Evolutionary conservation across 805 yeast genomes (phyloP).

Genomic region (Metschnikowia lunata): DNA sequence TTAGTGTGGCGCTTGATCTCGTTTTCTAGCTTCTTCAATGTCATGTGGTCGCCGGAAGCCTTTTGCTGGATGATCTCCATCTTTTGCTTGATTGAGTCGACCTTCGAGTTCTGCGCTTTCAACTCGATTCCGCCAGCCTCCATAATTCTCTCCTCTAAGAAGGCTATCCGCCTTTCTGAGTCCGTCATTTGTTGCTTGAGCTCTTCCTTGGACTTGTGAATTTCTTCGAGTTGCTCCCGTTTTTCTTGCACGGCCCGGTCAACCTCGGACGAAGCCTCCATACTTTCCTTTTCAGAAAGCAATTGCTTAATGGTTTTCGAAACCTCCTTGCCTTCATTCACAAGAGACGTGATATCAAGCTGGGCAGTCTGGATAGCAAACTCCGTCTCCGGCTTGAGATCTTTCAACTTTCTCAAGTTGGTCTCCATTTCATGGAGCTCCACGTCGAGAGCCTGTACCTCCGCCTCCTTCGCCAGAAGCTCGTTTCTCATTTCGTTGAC

Average conservation of each 20-base stretch:
- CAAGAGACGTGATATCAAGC: conserved; percentile 61
- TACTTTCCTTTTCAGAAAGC: conserved; percentile 34
- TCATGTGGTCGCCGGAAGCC: conserved; percentile 52
- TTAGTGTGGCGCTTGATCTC: conserved; percentile 55
- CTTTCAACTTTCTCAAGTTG: conserved; percentile 54
- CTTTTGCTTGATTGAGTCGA: conserved; percentile 66
- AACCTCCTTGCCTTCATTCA: conserved; percentile 48
- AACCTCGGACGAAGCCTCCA: conserved; percentile 25
- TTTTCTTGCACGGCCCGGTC: conserved; percentile 38
- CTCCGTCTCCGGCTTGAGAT: conserved; percentile 68
- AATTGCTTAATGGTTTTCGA: conserved; percentile 40
- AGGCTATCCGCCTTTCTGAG: conserved; percentile 52
- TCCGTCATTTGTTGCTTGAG: conserved; percentile 54
- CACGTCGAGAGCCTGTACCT: conserved; percentile 45
- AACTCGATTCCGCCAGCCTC: conserved; percentile 87
- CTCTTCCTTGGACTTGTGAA: conserved; percentile 17
- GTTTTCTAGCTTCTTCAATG: conserved; percentile 57
- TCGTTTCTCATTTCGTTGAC: conserved; percentile 51
- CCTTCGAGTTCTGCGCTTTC: conserved; percentile 74
- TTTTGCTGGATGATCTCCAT: conserved; percentile 57
- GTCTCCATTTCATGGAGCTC: conserved; percentile 56
- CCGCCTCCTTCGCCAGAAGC: conserved; percentile 48
- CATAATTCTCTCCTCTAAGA: conserved; percentile 73
- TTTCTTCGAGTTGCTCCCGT: conserved; percentile 18
- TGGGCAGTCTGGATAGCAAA: conserved; percentile 51